phyloP scores from a whole-genome alignment of 2,329 filamentous ascomycete genomes.

The Lasiodiplodia theobromae region DNA sequence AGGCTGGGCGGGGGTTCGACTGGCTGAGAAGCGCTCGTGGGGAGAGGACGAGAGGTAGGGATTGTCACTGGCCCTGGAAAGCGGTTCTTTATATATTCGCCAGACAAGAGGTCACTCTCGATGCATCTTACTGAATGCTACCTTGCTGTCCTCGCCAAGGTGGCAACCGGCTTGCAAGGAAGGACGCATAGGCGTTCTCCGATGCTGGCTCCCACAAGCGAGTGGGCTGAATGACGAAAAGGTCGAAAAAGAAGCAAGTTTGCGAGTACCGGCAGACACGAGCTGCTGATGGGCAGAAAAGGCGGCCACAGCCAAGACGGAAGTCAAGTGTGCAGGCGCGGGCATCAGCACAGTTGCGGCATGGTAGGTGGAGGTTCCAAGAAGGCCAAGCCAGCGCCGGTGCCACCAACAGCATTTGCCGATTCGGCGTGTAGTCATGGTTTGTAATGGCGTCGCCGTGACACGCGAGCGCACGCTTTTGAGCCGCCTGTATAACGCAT shows the following conservation, averaged over 20 bases:
- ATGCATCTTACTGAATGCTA: neutral
- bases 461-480: neutral
- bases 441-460: neutral
- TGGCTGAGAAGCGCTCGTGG: neutral
- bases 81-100: slow-evolving; percentile 1
- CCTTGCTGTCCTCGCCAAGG: slow-evolving; percentile 20
- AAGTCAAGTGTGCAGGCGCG: neutral
- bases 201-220: neutral
- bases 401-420: neutral
- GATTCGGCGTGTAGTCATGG: neutral
- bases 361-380: slow-evolving; percentile 21
- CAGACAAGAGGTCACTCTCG: neutral
- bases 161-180: neutral
- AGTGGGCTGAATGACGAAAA: neutral
- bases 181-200: neutral
- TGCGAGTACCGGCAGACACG: neutral
- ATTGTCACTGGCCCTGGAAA: neutral
- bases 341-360: slow-evolving; percentile 8
- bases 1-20: neutral
- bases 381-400: slow-evolving; percentile 21
- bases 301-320: slow-evolving; percentile 16
- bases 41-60: neutral
- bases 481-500: neutral
- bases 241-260: neutral
- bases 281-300: neutral